phyloP scores from a whole-genome alignment of 2,329 filamentous ascomycete genomes.

The Neofusicoccum umdonicola region DNA sequence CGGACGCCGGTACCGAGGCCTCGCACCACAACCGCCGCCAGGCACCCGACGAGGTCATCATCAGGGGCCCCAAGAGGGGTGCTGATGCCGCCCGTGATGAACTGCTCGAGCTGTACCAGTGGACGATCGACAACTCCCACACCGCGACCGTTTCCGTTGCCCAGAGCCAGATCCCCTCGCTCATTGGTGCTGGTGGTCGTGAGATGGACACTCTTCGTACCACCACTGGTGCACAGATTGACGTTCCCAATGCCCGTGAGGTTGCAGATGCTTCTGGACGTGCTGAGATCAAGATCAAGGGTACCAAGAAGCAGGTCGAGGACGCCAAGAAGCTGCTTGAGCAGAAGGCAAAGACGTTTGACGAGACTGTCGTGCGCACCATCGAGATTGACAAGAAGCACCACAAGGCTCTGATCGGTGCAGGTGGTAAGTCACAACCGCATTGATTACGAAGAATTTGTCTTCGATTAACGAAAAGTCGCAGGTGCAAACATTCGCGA shows the following conservation, averaged over 20 bases:
- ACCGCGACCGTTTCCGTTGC: slow-evolving; percentile 79
- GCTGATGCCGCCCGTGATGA: slow-evolving; percentile 91
- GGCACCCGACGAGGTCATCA: slow-evolving; percentile 80
- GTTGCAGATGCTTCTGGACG: slow-evolving; percentile 61
- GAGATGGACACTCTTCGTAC: slow-evolving; percentile 89
- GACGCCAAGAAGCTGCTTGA: slow-evolving; percentile 88
- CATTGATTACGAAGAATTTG: slow-evolving; percentile 36
- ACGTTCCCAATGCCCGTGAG: slow-evolving; percentile 80
- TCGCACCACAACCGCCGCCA: slow-evolving; percentile 67
- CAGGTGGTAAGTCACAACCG: slow-evolving; percentile 67
- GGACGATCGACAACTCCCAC: slow-evolving; percentile 82
- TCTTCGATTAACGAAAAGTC: slow-evolving; percentile 29
- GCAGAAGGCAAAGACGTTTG: slow-evolving; percentile 82
- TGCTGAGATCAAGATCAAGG: slow-evolving; percentile 88
- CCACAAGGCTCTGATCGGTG: slow-evolving; percentile 85
- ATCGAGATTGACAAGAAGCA: slow-evolving; percentile 93
- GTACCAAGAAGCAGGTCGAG: slow-evolving; percentile 85
- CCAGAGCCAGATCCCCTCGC: slow-evolving; percentile 85
- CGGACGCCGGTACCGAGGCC: slow-evolving; percentile 56
- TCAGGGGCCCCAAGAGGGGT: slow-evolving; percentile 89
- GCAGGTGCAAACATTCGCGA: slow-evolving; percentile 81
- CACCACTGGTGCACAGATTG: slow-evolving; percentile 81
- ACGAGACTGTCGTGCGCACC: slow-evolving; percentile 80
- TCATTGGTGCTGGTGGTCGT: slow-evolving; percentile 87
- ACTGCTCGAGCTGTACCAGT: slow-evolving; percentile 83